Conservation (phyloP, 2,329 filamentous ascomycete genomes). For the Penicillium sp. region DNA sequence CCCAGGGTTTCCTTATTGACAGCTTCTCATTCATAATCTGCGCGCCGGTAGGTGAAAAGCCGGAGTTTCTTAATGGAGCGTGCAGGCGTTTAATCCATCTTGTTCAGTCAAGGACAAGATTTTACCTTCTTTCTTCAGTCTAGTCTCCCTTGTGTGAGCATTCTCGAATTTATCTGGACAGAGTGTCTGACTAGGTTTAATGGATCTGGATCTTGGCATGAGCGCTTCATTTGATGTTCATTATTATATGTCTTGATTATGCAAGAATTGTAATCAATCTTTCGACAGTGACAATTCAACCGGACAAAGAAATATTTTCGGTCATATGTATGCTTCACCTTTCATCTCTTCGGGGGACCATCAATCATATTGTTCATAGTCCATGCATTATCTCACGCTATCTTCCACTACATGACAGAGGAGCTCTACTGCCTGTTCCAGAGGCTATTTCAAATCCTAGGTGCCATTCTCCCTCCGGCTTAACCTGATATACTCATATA, state of each 20-base stretch:
- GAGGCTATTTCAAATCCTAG: background rate
- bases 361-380: too few relatives aligned
- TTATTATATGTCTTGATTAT: too few relatives aligned
- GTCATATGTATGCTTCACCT: background rate
- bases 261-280: background rate
- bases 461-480: background rate
- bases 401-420: too few relatives aligned
- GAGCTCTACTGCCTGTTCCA: too few relatives aligned
- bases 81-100: conserved; percentile 24
- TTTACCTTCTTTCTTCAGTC: background rate
- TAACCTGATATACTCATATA: background rate
- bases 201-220: too few relatives aligned
- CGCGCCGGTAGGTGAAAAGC: conserved; percentile 8
- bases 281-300: background rate
- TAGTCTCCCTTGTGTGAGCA: background rate
- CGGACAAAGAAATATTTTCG: background rate
- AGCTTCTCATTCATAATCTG: conserved; percentile 13
- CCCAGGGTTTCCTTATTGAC: conserved; percentile 25
- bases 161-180: background rate
- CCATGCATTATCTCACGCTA: too few relatives aligned
- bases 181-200: too few relatives aligned
- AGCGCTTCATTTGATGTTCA: too few relatives aligned
- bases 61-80: conserved; percentile 15
- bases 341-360: too few relatives aligned
- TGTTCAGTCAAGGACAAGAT: background rate